A percentile compares a stretch with the other conserved stretches of the same genome.
Conservation (phyloP, 441 rosid genomes). For the Erysimum cheiri region DNA sequence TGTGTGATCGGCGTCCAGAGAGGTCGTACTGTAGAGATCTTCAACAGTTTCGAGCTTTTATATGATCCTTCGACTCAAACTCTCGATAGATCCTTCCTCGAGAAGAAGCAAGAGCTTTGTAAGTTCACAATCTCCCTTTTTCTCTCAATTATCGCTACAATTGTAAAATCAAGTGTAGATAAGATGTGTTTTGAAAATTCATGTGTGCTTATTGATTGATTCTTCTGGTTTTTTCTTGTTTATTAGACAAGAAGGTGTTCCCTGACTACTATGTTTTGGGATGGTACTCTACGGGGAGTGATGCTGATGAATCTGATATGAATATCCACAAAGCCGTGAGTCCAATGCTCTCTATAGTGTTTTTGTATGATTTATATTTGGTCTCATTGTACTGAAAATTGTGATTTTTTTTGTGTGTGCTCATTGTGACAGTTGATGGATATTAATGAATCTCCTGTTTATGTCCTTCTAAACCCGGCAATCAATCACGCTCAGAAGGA, state of each 20-base stretch:
- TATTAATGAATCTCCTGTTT: conserved; percentile 94
- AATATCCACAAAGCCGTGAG: conserved; percentile 89
- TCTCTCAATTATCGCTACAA: background rate
- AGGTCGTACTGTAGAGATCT: conserved; percentile 96
- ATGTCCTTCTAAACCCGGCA: conserved; percentile 83
- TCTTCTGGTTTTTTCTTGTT: background rate
- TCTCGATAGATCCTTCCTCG: conserved; percentile 87
- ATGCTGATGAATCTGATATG: conserved; percentile 91
- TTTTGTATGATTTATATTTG: conserved; percentile 19
- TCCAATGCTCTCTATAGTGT: conserved; percentile 13
- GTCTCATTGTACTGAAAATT: conserved; percentile 9
- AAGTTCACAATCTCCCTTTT: conserved; percentile 26
- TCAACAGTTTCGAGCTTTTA: conserved; percentile 98
- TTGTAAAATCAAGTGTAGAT: background rate
- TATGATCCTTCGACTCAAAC: conserved; percentile 66
- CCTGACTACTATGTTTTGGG: conserved; percentile 89
- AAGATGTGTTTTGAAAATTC: no score
- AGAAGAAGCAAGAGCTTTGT: conserved; percentile 99
- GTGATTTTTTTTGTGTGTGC: conserved; percentile 19
- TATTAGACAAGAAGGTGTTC: conserved; percentile 87
- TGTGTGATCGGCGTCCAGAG: conserved; percentile 91
- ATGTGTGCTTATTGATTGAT: background rate
- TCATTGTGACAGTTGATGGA: conserved; percentile 75
- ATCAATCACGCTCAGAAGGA: conserved; percentile 89
- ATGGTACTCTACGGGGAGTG: conserved; percentile 93